Base-by-base conservation (phyloP, 140 eudicot genomes). In the Flaveria floridana region DNA sequence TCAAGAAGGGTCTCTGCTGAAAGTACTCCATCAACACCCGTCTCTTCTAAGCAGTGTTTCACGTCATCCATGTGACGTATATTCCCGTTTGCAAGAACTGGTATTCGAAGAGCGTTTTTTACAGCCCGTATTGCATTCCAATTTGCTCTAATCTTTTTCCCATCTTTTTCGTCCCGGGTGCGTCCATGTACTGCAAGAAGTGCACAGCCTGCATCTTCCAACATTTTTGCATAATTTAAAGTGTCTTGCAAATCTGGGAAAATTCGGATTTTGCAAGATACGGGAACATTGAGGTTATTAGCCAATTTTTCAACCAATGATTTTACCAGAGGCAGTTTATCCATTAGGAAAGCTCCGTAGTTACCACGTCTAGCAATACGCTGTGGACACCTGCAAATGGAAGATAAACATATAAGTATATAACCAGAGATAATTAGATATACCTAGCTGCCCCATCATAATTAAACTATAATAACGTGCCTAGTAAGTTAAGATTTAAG, bases 331-430 rank as follows among this genome's bases (percentile, higher is more conserved):
- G 47, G 69, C 2, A 64, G 13, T 6, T 64, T 93, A 44, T 93
- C 91, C 99, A 93, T 93, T 15, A 93, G 81, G 75, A 93, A 93
- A 16, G 99, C 94, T 76, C 99, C 99, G 30, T 93, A 93, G 72
- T 93, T 74, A 30, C 95, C 99, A 48, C 95, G 79, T 75, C 80
- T 85, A 14, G 99, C 99, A 44, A 90, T 88, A 58, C 92, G 95
- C 72, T 86, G 96, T 9, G 99, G 99, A 77, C 99, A 93, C 63
- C 99, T 93, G 86, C 72, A 80, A 39, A 61, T 14, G 12, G 47
- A 76, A 67, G 14, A 12, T 63, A 18, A 41, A 39, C 6, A 82
- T 64, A 52, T 58, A 62, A 25, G 21, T 28, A 61, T 61, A 61
- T 61, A 61, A 61, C 41, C 41, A 8, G 10, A 8, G 41, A 26